These are phyloP conservation scores for Chlamydomonas schloesseri DNA, from an alignment of 139 green algal species.

Conservation along the genomic window DNA sequence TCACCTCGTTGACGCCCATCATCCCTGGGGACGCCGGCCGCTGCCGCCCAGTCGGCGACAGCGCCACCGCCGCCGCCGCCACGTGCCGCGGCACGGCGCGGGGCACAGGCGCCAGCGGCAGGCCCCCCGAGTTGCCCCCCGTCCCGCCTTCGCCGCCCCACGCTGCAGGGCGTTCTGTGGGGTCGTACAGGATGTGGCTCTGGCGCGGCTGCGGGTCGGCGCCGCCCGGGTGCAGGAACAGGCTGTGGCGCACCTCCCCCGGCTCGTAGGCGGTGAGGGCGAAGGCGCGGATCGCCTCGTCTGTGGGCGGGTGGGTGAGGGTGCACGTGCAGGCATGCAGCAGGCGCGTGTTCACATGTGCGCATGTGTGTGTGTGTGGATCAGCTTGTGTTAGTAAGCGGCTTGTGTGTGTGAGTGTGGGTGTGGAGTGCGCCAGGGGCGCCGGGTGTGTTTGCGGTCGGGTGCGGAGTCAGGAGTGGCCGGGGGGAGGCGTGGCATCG, in stretches of 20 bases:
- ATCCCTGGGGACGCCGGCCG: too few relatives aligned
- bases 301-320: background rate
- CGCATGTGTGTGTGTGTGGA: background rate
- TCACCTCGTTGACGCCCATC: too few relatives aligned
- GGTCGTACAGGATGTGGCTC: background rate
- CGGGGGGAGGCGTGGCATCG: too few relatives aligned
- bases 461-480: background rate
- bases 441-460: background rate
- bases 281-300: slow-evolving; percentile 19
- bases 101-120: slow-evolving; percentile 32
- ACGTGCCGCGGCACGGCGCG: slow-evolving; percentile 20
- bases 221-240: background rate
- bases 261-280: slow-evolving; percentile 33
- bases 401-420: too few relatives aligned
- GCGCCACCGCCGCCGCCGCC: background rate
- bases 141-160: background rate
- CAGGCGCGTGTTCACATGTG: too few relatives aligned
- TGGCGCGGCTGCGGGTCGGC: too few relatives aligned
- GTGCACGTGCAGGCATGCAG: background rate
- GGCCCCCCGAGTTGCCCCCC: background rate
- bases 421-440: background rate
- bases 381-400: too few relatives aligned
- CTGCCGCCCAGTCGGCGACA: background rate
- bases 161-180: background rate
- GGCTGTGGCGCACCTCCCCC: slow-evolving; percentile 2